A percentile compares a stretch with the other conserved stretches of the same genome.
Conservation (phyloP, 2,329 filamentous ascomycete species). For the Acrocalymma vagum region DNA sequence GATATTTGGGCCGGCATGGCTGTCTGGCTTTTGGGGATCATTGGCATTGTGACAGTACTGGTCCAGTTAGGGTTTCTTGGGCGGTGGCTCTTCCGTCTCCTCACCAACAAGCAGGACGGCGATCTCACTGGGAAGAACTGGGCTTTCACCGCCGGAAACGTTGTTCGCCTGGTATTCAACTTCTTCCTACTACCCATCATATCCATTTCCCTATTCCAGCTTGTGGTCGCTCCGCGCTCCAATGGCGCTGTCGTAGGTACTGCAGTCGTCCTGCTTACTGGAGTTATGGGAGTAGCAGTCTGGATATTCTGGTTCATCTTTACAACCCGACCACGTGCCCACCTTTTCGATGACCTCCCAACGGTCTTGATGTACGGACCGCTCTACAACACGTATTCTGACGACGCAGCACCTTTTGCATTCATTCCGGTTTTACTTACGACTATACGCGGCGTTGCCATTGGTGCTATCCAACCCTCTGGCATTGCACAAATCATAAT, state of each 20-base stretch:
- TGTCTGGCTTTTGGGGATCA: constrained; percentile 84
- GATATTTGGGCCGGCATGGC: constrained; percentile 97
- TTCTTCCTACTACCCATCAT: constrained; percentile 90
- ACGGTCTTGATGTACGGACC: constrained; percentile 91
- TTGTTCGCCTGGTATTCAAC: constrained; percentile 86
- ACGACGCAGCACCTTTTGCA: constrained; percentile 90
- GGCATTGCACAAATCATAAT: constrained; percentile 93
- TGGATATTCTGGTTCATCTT: constrained; percentile 87
- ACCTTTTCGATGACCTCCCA: constrained; percentile 91
- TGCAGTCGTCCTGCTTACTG: constrained; percentile 76
- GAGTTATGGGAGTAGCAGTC: constrained; percentile 75
- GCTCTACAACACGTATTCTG: constrained; percentile 96
- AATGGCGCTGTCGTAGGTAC: constrained; percentile 76
- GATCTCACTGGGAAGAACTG: constrained; percentile 91
- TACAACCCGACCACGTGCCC: constrained; percentile 80
- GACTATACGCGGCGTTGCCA: constrained; percentile 84
- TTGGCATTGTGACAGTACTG: constrained; percentile 71
- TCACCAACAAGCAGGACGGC: constrained; percentile 79
- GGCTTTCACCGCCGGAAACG: constrained; percentile 71
- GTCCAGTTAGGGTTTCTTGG: constrained; percentile 79
- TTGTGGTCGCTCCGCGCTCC: constrained; percentile 76
- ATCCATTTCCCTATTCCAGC: constrained; percentile 87
- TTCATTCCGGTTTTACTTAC: constrained; percentile 86
- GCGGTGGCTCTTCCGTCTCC: constrained; percentile 77
- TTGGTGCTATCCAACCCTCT: constrained; percentile 91